Evolutionary conservation across 2,329 filamentous ascomycete species (phyloP), one percentile per base, ranked within the genome.

Genomic region (Dothistroma septosporum): DNA sequence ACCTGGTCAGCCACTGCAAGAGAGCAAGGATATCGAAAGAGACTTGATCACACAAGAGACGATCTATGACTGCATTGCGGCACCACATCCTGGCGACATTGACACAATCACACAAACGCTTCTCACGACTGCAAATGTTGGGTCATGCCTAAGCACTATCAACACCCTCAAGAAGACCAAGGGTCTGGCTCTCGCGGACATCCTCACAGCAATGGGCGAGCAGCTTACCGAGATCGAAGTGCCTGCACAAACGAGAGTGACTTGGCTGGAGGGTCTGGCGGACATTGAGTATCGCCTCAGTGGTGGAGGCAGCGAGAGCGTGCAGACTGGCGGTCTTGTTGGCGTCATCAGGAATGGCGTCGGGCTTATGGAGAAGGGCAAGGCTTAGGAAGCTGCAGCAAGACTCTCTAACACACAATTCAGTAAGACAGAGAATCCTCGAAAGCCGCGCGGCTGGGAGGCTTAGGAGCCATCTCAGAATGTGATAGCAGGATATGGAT

Each of bases 51-150:
- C 90, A 37, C 89, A 96, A 73, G 91, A 90, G 21, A 88, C 87
- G 8, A 97, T 99, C 72, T 99, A 97, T 81, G 92, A 92, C 76
- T 99, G 94, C 76, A 96, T 99, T 72, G 94, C 94, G 9, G 93
- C 93, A 1, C 94, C 94, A 4, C 92, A 95, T 67, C 94, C 94
- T 0, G 86, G 88, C 24, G 93, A 96, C 69, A 91, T 97, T 71
- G 83, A 85, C 66, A 86, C 89, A 68, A 97, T 99, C 57, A 82
- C 92, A 66, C 84, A 88, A 66, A 96, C 91, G 0, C 82, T 99
- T 33, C 83, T 97, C 31, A 87, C 84, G 58, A 97, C 90, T 1
- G 85, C 86, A 57, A 93, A 99, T 72, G 90, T 99, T 53, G 95
- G 90, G 1, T 91, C 90, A 35, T 97, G 93, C 72, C 81, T 99